Evolutionary conservation across 2,329 filamentous ascomycete species (phyloP).

Genomic region (Paraphoma sp.): DNA sequence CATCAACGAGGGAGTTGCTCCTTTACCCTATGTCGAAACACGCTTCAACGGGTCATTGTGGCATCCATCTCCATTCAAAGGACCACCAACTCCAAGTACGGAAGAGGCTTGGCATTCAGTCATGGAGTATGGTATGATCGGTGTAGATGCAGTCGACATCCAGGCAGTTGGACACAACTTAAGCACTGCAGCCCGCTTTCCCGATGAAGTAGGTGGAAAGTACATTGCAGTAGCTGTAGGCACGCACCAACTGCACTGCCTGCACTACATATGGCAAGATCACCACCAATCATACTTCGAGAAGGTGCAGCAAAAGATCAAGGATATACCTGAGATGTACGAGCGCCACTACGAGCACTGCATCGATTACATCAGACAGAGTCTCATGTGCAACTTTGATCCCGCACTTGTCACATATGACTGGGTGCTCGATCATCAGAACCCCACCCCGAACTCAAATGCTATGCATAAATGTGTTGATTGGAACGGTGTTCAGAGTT

Average conservation of each 20-base stretch:
- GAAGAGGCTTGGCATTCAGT: constrained; percentile 2
- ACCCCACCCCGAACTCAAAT: constrained; percentile 10
- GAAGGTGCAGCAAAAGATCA: neutral
- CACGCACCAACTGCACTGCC: constrained; percentile 5
- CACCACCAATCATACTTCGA: neutral
- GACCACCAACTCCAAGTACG: neutral
- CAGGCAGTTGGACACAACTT: neutral
- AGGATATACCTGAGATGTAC: constrained; percentile 3
- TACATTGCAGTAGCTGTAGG: neutral
- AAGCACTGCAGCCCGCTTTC: constrained; percentile 1
- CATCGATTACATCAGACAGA: constrained; percentile 23
- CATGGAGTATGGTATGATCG: constrained; percentile 4
- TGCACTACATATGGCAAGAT: constrained; percentile 4
- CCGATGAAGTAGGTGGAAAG: neutral
- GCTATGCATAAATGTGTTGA: constrained; percentile 1
- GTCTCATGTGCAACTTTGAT: constrained; percentile 26
- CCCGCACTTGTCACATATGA: constrained; percentile 13
- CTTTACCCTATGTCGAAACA: neutral
- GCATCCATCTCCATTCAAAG: constrained; percentile 3
- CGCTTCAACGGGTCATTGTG: constrained; percentile 3
- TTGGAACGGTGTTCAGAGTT: neutral
- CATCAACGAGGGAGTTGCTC: neutral
- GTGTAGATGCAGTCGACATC: neutral
- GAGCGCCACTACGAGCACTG: constrained; percentile 17
- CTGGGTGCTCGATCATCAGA: constrained; percentile 21